A percentile compares a stretch with the other conserved stretches of the same genome.
These are phyloP conservation scores for Auricularia heimuer DNA, from an alignment of 768 basidiomycete species.

Conservation along the genomic window DNA sequence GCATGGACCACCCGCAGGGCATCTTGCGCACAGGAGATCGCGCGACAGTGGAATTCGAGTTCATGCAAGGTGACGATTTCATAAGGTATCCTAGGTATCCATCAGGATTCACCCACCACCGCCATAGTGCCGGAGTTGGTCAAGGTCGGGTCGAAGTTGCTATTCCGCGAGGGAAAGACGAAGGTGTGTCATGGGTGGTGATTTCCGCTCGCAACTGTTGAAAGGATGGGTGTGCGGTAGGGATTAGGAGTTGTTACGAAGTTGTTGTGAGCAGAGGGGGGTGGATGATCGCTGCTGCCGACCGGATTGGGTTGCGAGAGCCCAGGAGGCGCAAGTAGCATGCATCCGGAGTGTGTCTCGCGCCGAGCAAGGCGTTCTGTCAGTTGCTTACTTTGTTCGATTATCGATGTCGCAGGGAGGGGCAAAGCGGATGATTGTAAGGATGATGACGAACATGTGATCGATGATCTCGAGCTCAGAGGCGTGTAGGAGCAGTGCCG, in stretches of 20 bases:
- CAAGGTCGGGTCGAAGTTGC: constrained; percentile 85
- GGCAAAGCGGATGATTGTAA: background rate
- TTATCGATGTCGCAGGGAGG: background rate
- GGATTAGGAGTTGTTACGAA: constrained; percentile 21
- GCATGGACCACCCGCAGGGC: constrained; percentile 82
- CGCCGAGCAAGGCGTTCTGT: background rate
- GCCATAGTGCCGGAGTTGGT: constrained; percentile 73
- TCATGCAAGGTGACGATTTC: constrained; percentile 39
- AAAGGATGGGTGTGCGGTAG: background rate
- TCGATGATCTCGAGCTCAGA: background rate
- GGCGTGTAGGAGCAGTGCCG: background rate
- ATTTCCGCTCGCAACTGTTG: background rate
- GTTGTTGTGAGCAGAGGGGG: constrained; percentile 8
- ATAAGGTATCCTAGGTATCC: background rate
- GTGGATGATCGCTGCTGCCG: background rate
- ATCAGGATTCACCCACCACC: background rate
- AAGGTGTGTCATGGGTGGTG: constrained; percentile 44
- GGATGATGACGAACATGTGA: background rate
- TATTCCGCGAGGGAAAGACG: constrained; percentile 93
- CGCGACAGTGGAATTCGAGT: constrained; percentile 90
- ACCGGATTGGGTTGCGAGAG: background rate
- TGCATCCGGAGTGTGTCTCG: background rate
- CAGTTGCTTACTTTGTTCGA: background rate
- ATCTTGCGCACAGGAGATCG: constrained; percentile 90
- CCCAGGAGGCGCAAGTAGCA: background rate